These are phyloP conservation scores for Candida easanensis DNA, from an alignment of 805 yeast species.

Conservation along the genomic window DNA sequence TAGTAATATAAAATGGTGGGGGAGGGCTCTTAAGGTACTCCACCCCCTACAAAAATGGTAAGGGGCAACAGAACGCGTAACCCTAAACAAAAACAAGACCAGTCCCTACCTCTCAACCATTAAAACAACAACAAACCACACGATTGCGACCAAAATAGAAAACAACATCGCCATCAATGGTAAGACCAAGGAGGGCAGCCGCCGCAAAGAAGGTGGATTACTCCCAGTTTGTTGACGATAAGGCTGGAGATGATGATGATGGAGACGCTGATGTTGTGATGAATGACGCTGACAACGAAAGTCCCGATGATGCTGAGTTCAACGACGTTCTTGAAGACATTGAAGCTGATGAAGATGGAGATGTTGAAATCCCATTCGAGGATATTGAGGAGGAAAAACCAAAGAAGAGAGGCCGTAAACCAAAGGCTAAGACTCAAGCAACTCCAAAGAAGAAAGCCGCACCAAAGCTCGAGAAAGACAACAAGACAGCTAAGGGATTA, in stretches of 20 bases:
- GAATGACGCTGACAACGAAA: constrained; percentile 39
- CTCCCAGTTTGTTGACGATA: constrained; percentile 6
- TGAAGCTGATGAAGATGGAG: constrained; percentile 8
- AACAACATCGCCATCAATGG: neutral
- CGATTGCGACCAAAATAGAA: neutral
- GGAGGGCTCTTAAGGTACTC: too few relatives aligned
- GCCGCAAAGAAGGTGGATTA: constrained; percentile 8
- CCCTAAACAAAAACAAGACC: neutral
- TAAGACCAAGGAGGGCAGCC: constrained; percentile 7
- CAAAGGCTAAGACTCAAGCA: constrained; percentile 14
- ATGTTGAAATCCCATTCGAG: neutral
- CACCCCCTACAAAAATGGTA: too few relatives aligned
- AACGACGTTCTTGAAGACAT: constrained; percentile 16
- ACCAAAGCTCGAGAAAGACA: constrained; percentile 14
- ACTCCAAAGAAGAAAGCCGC: constrained; percentile 10
- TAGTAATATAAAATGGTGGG: too few relatives aligned
- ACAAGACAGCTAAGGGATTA: constrained; percentile 27
- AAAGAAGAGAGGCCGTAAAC: constrained; percentile 30
- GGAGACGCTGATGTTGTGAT: constrained; percentile 10
- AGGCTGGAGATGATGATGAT: constrained; percentile 4
- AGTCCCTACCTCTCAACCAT: neutral
- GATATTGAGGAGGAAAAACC: constrained; percentile 4
- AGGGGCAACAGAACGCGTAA: neutral
- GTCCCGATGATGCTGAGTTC: constrained; percentile 4
- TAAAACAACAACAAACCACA: neutral